Conservation (phyloP, 495 filamentous ascomycete species). For the Elasticomyces elasticus region DNA sequence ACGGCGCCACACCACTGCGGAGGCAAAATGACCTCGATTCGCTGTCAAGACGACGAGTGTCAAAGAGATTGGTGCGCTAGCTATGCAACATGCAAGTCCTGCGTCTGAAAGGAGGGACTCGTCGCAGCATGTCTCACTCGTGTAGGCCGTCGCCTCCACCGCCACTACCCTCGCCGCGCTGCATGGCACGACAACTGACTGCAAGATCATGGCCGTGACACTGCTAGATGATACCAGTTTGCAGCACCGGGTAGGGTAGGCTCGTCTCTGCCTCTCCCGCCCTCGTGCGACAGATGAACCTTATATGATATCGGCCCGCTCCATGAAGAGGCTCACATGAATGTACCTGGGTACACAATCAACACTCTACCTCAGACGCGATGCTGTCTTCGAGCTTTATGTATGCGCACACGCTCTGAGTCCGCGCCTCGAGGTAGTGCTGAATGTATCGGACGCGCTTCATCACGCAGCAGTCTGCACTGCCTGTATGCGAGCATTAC, state of each 20-base stretch:
- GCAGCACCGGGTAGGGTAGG: not conserved
- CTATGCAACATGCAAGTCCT: not conserved
- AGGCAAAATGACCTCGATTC: slow-evolving; percentile 3
- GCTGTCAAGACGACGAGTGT: not conserved
- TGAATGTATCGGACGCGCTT: no score
- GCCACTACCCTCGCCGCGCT: not conserved
- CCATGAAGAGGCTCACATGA: no score
- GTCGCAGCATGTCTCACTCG: not conserved
- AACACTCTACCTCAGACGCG: no score
- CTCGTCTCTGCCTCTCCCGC: not conserved
- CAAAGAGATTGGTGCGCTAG: slow-evolving; percentile 1
- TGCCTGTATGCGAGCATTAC: no score
- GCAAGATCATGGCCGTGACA: no score
- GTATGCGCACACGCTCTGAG: no score
- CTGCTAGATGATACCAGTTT: no score
- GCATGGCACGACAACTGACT: no score
- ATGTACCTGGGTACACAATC: no score
- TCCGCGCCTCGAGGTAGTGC: no score
- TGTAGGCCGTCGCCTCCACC: not conserved
- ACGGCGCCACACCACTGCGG: not conserved
- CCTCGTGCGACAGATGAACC: not conserved
- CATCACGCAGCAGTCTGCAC: no score
- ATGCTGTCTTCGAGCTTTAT: no score
- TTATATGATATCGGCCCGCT: not conserved
- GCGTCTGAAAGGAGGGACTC: not conserved